phyloP scores from a whole-genome alignment of 1,284 basidiomycete genomes.

The Leccinum fallax region DNA sequence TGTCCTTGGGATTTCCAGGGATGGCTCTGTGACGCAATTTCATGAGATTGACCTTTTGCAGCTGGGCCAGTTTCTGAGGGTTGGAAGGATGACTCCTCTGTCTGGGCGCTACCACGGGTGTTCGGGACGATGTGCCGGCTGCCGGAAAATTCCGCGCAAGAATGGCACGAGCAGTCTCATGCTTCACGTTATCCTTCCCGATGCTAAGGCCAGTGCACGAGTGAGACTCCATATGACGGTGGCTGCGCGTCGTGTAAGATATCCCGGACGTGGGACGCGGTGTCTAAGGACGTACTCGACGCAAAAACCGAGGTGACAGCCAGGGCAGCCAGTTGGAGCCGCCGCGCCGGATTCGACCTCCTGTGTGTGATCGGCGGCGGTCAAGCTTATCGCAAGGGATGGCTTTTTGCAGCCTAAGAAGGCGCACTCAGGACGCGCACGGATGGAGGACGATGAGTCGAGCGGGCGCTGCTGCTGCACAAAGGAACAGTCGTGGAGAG shows the following conservation, averaged over 20 bases:
- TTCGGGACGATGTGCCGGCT: conserved; percentile 19
- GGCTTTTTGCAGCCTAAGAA: conserved; percentile 53
- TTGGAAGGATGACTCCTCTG: conserved; percentile 44
- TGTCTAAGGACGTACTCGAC: conserved; percentile 47
- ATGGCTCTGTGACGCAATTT: conserved; percentile 70
- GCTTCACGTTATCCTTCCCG: conserved; percentile 36
- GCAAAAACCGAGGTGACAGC: conserved; percentile 65
- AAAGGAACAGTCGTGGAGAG: conserved; percentile 55
- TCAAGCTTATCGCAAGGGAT: conserved; percentile 46
- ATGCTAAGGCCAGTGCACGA: conserved; percentile 40
- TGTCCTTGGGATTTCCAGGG: conserved; percentile 62
- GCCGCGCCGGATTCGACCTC: conserved; percentile 3
- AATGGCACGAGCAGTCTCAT: conserved; percentile 52
- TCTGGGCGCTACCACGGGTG: conserved; percentile 27
- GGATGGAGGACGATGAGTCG: conserved; percentile 4
- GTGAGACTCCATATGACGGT: conserved; percentile 63
- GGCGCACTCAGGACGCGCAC: conserved; percentile 51
- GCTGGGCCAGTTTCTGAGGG: conserved; percentile 55
- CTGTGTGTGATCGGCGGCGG: conserved; percentile 28
- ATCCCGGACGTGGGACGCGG: conserved; percentile 3
- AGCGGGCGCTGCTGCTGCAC: conserved; percentile 13
- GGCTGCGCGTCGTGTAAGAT: conserved; percentile 41
- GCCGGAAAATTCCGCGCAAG: conserved; percentile 57
- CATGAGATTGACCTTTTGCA: conserved; percentile 64
- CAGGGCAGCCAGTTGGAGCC: conserved; percentile 43